Base-by-base conservation (phyloP, 495 filamentous ascomycete species). In the Arthonia radiata region DNA sequence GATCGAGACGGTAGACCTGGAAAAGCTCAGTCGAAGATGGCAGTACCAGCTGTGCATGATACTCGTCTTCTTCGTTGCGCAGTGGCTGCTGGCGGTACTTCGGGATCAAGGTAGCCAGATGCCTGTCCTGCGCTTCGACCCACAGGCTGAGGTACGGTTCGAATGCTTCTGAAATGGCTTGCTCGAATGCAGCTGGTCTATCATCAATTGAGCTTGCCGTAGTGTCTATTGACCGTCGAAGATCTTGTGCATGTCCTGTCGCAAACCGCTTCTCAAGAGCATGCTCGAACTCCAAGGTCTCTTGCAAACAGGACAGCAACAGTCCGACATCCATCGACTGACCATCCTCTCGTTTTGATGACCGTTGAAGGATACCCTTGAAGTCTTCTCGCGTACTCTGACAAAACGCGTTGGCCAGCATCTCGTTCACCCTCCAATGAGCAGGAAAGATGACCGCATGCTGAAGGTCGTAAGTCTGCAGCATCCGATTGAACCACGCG, bases 241-340 rank as follows among this genome's bases (percentile, higher is more conserved):
- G n/a, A n/a, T n/a, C n/a, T n/a, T n/a, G n/a, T n/a, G n/a, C n/a
- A n/a, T n/a, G n/a, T n/a, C 78, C 66, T 43, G 51, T 71, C 1
- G 71, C 57, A 47, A 94, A 94, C 9, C 77, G 65, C 18, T 67
- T 57, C 40, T 97, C 86, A 9, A 97, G 57, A 24, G 64, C 71
- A 42, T 94, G 83, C 47, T 97, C 86, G 43, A 97, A 97, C 39
- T 97, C 78, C 37, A 97, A 64, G 1, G 86, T 97, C 50, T 97
- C 89, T 38, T 94, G 83, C 27, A 97, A 53, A 39, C 86, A 93
- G 9, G 74, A 78, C 11, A 97, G 62, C 18, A 97, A 49, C 28
- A 97, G 50, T 41, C 91, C 86, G 33, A 97, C 86, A 48, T 97
- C 80, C 26, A 93, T 55, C 18, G 70, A 71, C 46, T 72, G 65